phyloP scores from a whole-genome alignment of 148 eudicot genomes.

The Beta vulgaris region DNA sequence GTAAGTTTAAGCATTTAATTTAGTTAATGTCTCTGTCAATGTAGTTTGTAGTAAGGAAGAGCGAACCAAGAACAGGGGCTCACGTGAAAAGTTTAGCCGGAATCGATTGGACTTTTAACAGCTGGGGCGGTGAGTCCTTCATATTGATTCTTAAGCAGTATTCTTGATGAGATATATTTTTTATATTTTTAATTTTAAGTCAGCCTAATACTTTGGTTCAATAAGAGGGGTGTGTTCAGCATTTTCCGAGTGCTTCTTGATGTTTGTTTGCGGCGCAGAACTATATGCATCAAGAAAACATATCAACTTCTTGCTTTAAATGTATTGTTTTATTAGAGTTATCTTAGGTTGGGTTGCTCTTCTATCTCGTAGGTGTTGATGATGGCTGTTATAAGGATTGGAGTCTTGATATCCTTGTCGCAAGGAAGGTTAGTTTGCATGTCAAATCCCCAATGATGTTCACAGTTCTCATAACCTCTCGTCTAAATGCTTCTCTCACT shows the following conservation, averaged over 20 bases:
- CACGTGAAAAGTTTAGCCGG: constrained; percentile 51
- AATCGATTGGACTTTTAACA: constrained; percentile 91
- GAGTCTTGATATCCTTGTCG: constrained; percentile 78
- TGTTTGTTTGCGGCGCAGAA: neutral
- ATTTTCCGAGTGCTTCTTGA: neutral
- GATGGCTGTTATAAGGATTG: constrained; percentile 94
- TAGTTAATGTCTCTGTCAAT: constrained; percentile 5
- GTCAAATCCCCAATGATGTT: neutral
- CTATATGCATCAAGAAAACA: neutral
- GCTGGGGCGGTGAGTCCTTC: constrained; percentile 82
- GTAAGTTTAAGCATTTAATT: neutral
- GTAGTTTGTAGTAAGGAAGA: constrained; percentile 68
- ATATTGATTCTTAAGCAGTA: neutral
- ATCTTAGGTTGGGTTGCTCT: neutral
- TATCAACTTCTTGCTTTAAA: too few relatives aligned
- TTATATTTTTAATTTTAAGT: neutral
- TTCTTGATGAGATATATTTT: neutral
- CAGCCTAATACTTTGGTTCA: neutral
- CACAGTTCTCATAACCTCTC: neutral
- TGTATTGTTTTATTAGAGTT: neutral
- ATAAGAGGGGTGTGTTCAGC: neutral
- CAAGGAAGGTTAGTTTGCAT: constrained; percentile 65
- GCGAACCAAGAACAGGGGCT: constrained; percentile 29
- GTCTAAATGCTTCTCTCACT: neutral
- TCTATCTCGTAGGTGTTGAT: constrained; percentile 50